These are phyloP conservation scores for Ustilago esculenta DNA, from an alignment of 1,284 basidiomycete genomes.

Conservation along the genomic window DNA sequence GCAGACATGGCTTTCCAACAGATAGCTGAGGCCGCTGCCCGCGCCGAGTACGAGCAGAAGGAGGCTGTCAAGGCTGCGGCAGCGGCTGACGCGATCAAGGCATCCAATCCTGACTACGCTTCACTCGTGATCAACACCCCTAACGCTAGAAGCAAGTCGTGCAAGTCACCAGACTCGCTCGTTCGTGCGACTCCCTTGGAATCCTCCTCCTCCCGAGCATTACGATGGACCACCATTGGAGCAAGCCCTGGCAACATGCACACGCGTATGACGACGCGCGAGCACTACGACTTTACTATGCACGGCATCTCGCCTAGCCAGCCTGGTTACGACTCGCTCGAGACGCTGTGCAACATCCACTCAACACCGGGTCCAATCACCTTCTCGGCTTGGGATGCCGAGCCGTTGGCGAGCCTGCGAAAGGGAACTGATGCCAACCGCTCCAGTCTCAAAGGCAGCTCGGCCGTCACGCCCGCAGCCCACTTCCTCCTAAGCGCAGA, in stretches of 20 bases:
- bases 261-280: constrained; percentile 53
- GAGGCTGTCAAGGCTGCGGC: constrained; percentile 41
- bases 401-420: constrained; percentile 36
- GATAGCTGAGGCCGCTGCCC: constrained; percentile 30
- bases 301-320: constrained; percentile 56
- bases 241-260: constrained; percentile 46
- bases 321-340: constrained; percentile 36
- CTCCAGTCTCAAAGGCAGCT: constrained; percentile 15
- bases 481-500: constrained; percentile 31
- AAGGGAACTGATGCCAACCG: constrained; percentile 31
- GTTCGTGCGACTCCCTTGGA: constrained; percentile 30
- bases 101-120: constrained; percentile 38
- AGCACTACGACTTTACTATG: constrained; percentile 59
- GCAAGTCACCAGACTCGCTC: constrained; percentile 32
- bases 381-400: constrained; percentile 44
- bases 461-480: constrained; percentile 27
- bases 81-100: constrained; percentile 35
- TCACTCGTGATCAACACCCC: constrained; percentile 39
- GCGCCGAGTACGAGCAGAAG: constrained; percentile 27
- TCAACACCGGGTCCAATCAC: constrained; percentile 45
- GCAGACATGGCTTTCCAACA: constrained; percentile 30
- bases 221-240: constrained; percentile 44
- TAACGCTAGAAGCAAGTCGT: constrained; percentile 17
- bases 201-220: constrained; percentile 15
- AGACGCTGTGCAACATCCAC: constrained; percentile 43